Percentiles rank a stretch among this genome's conserved stretches.
phyloP scores from a whole-genome alignment of 2,329 filamentous ascomycete genomes.

The Penicillium sp. region DNA sequence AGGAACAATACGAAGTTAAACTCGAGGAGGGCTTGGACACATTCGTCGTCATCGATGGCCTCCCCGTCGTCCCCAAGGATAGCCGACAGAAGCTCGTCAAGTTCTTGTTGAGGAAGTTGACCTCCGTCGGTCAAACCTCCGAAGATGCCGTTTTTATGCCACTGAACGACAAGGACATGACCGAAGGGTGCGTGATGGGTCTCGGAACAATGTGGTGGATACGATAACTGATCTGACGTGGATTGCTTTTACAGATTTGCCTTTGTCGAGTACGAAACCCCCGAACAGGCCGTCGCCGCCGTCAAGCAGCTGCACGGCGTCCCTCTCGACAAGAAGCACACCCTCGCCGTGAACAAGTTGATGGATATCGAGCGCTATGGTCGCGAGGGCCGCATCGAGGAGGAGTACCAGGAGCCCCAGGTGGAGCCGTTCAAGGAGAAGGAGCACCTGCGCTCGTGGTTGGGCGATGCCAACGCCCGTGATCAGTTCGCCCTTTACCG shows the following conservation, averaged over 20 bases:
- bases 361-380: constrained; percentile 97
- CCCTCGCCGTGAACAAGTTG: constrained; percentile 92
- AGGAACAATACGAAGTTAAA: constrained; percentile 92
- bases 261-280: constrained; percentile 92
- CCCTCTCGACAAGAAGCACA: constrained; percentile 95
- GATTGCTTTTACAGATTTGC: constrained; percentile 65
- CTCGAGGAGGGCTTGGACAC: constrained; percentile 94
- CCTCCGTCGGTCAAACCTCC: constrained; percentile 75
- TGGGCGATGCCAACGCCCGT: constrained; percentile 82
- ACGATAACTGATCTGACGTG: constrained; percentile 15
- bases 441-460: constrained; percentile 91
- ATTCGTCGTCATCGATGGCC: constrained; percentile 93
- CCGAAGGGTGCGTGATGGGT: constrained; percentile 66
- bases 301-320: constrained; percentile 83
- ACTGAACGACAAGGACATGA: constrained; percentile 79
- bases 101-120: constrained; percentile 92
- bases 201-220: not conserved
- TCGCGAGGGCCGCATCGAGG: constrained; percentile 86
- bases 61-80: constrained; percentile 84
- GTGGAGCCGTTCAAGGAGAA: constrained; percentile 85
- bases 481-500: constrained; percentile 97
- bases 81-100: constrained; percentile 94
- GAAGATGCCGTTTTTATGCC: constrained; percentile 95
- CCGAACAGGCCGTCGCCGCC: constrained; percentile 84
- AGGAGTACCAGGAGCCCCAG: constrained; percentile 79